Conservation (phyloP, 1,284 basidiomycete genomes). For the Ganoderma sp. region DNA sequence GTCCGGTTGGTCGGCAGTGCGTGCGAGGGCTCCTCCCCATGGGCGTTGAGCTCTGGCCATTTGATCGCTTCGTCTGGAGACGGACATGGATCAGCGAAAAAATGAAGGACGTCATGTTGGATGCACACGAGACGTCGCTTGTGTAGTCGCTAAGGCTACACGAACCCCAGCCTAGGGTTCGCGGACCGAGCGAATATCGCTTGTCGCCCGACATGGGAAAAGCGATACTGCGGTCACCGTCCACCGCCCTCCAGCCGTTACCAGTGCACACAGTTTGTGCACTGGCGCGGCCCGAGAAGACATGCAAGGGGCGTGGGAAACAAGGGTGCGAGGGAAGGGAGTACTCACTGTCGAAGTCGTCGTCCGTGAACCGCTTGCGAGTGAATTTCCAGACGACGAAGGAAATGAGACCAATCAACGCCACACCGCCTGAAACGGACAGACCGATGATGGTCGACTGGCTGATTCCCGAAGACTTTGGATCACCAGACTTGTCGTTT, state of each 20-base stretch:
- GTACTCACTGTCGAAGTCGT: conserved; percentile 78
- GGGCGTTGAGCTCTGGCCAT: conserved; percentile 82
- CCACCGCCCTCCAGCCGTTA: conserved; percentile 9
- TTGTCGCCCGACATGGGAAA: conserved; percentile 6
- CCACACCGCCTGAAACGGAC: conserved; percentile 78
- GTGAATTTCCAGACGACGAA: conserved; percentile 86
- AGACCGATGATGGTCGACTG: conserved; percentile 78
- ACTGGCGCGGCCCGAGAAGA: background rate
- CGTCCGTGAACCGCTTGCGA: conserved; percentile 67
- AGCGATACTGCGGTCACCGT: conserved; percentile 18
- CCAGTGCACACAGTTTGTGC: background rate
- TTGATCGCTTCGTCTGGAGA: conserved; percentile 77
- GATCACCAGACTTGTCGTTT: conserved; percentile 10
- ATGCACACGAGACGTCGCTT: background rate
- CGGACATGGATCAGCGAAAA: conserved; percentile 11
- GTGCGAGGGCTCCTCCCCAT: conserved; percentile 48
- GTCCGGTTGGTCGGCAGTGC: conserved; percentile 68
- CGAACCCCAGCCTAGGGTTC: conserved; percentile 26
- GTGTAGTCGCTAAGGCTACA: conserved; percentile 1
- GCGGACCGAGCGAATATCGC: conserved; percentile 11
- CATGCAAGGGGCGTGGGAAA: background rate
- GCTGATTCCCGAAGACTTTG: conserved; percentile 45
- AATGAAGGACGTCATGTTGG: conserved; percentile 12
- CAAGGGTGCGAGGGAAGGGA: conserved; percentile 19
- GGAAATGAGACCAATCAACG: conserved; percentile 65